These are phyloP conservation scores for Rhizopogon rudus DNA, from an alignment of 768 basidiomycete genomes.

Conservation along the genomic window DNA sequence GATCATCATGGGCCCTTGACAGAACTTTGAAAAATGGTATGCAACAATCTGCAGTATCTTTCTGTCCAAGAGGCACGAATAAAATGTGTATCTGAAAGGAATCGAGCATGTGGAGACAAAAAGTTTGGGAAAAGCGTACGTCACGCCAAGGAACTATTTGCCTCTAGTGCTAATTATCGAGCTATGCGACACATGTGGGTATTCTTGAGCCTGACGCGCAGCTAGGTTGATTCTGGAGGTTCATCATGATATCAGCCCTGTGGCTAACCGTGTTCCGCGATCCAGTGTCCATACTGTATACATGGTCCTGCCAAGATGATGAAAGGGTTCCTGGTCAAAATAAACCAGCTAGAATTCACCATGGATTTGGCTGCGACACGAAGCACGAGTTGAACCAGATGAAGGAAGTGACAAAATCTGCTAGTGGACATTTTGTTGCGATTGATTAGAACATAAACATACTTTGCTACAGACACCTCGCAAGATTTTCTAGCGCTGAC, in stretches of 20 bases:
- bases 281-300: background rate
- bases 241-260: background rate
- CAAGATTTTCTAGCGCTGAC: too few species aligned
- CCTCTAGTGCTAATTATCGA: background rate
- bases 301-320: background rate
- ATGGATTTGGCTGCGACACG: background rate
- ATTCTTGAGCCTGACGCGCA: background rate
- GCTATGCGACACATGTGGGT: background rate
- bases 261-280: background rate
- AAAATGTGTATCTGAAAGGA: background rate
- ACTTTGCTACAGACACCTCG: too few species aligned
- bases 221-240: background rate
- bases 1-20: background rate
- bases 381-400: too few species aligned
- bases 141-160: background rate
- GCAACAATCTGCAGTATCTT: background rate
- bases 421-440: too few species aligned
- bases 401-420: too few species aligned
- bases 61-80: background rate
- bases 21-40: too few species aligned
- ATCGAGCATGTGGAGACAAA: background rate
- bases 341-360: background rate
- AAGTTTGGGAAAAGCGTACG: background rate
- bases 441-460: too few species aligned
- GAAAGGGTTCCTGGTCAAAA: background rate